Base-by-base conservation (phyloP, 164 flowering plant genomes). In the Tetrastigma voinierianum region DNA sequence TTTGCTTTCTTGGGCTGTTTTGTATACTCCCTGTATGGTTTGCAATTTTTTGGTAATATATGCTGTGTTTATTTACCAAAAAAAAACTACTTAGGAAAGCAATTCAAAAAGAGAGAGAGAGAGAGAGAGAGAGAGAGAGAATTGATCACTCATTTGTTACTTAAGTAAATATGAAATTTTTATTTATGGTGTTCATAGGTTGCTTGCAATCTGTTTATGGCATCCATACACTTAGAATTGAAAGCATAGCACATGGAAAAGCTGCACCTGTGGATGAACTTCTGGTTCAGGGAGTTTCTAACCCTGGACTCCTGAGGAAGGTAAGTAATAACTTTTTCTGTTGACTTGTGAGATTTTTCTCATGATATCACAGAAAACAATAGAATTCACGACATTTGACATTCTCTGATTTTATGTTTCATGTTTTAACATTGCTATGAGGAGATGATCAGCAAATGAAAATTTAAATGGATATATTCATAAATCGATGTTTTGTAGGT, bases 181-280 rank as follows among this genome's bases (percentile, higher is more conserved):
- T 68, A 15, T n/a, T 7, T 62, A 61, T n/a, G 60, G n/a, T 68
- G 15, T 62, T 43, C 70, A 24, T 71, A 91, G 97, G 97, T 67
- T 91, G 93, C 74, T 82, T 91, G 78, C 96, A 91, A 65, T 83
- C 96, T 19, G 15, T 73, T 15, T 88, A 78, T 73, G 92, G 89
- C 46, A 70, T 91, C 51, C 87, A 87, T 68, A 89, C 97, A 52
- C 67, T 89, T 51, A 82, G 90, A 73, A 66, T 91, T 72, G 96
- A 89, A 77, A 85, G 81, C 61, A 78, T 87, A 70, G 82, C 90
- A 17, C 82, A 51, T 71, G 96, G 96, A 46, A 87, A 82, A 81
- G 84, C 93, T 59, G 80, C 97, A 47, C 87, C 88, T 8, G 93
- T 91, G 14, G 96, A 91, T 80, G 91, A 89, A 78, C 77, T 91